Percentiles rank a stretch among this genome's conserved stretches.
Conservation (phyloP, 1,284 basidiomycete genomes). For the Erythrobasidium hasegawianum region DNA sequence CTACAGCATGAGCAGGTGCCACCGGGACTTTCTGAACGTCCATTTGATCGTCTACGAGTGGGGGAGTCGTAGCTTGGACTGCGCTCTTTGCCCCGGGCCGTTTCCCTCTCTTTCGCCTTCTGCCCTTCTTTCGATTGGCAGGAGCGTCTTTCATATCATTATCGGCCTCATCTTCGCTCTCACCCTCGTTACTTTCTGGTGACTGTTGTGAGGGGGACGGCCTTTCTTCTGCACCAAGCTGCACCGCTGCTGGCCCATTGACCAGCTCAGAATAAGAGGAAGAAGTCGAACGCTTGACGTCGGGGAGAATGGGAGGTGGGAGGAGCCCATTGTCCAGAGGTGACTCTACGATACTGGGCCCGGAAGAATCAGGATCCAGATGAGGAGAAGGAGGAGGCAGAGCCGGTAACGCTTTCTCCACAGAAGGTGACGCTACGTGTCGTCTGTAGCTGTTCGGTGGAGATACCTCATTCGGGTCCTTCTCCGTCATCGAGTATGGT, state of each 20-base stretch:
- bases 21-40: background rate
- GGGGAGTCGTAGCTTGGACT: background rate
- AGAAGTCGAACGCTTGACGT: too few relatives aligned
- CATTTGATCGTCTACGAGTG: background rate
- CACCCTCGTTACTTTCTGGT: constrained; percentile 7
- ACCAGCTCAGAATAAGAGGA: too few relatives aligned
- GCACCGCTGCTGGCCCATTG: too few relatives aligned
- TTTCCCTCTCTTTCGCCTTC: constrained; percentile 53
- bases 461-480: too few relatives aligned
- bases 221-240: too few relatives aligned
- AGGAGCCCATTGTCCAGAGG: background rate
- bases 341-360: background rate
- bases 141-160: constrained; percentile 57
- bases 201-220: background rate
- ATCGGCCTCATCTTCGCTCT: constrained; percentile 59
- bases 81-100: constrained; percentile 7
- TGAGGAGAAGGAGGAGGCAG: constrained; percentile 6
- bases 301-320: background rate
- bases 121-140: constrained; percentile 53
- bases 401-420: constrained; percentile 29
- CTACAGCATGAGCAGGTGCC: background rate
- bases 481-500: too few relatives aligned
- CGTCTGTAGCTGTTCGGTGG: too few relatives aligned
- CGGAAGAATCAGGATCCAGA: background rate
- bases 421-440: constrained; percentile 3